Conservation (phyloP, 805 yeast genomes). For the Jamesozyma rosinii region DNA sequence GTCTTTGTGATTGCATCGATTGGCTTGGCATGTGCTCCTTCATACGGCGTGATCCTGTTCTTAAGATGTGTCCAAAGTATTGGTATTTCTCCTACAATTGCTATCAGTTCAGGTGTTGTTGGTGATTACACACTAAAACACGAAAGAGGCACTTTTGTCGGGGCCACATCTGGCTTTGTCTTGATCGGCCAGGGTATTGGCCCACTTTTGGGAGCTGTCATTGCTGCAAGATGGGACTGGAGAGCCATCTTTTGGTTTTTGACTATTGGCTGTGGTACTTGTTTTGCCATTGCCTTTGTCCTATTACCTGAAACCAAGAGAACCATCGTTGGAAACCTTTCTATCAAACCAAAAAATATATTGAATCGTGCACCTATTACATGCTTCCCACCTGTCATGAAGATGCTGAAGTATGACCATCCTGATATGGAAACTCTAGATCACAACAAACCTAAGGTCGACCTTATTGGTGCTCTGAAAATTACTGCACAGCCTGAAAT, state of each 20-base stretch:
- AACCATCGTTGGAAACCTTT: constrained; percentile 62
- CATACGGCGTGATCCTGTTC: constrained; percentile 52
- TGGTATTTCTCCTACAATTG: constrained; percentile 64
- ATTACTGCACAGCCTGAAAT: constrained; percentile 40
- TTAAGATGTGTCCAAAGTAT: constrained; percentile 63
- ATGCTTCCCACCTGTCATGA: constrained; percentile 12
- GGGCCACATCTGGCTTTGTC: constrained; percentile 54
- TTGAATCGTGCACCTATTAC: constrained; percentile 41
- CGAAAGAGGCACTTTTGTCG: constrained; percentile 63
- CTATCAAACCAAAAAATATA: constrained; percentile 41
- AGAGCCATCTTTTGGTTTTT: constrained; percentile 69
- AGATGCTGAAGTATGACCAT: constrained; percentile 19
- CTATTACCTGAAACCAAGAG: constrained; percentile 69
- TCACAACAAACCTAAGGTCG: constrained; percentile 19
- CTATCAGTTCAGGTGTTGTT: constrained; percentile 58
- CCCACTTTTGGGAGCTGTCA: constrained; percentile 47
- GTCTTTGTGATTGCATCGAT: constrained; percentile 52
- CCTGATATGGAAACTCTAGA: constrained; percentile 28
- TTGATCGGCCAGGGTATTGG: constrained; percentile 71
- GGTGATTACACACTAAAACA: constrained; percentile 60
- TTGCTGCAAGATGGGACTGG: constrained; percentile 49
- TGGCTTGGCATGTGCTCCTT: constrained; percentile 53
- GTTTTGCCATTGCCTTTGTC: constrained; percentile 29
- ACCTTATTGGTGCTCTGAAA: constrained; percentile 34
- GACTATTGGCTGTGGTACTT: constrained; percentile 50